Base-by-base conservation (phyloP, 768 basidiomycete genomes). In the Mycena pura region DNA sequence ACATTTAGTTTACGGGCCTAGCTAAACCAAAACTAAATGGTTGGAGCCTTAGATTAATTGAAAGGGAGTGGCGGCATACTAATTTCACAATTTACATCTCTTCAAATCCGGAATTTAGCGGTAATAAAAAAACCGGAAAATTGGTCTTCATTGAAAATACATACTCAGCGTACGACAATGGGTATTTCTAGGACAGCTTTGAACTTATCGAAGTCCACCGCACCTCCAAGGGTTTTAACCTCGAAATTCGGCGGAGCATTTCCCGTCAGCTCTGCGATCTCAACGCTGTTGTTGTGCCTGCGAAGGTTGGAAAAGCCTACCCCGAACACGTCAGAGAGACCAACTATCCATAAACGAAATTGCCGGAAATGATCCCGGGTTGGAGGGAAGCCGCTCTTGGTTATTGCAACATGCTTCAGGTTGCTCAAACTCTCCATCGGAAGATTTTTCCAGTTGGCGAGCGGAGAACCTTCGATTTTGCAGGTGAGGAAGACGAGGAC, bases 401-500 rank as follows among this genome's bases (percentile, higher is more conserved):
- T 36, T 36, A 36, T 36, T 9, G 34, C 34, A 17, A 17, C 17
- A 36, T 9, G 9, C 34, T 36, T 36, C 10, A 17, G 17, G 17
- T 9, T 9, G 17, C 34, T 36, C 34, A 36, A 36, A 17, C 17
- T 17, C 34, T 10, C 19, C 40, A 43, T 43, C 19, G 14, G 8
- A 21, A 13, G 21, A 21, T 43, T 14, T 43, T 21, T 43, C 40
- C 40, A 43, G 8, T 43, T 13, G 14, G 40, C 40, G 40, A 21
- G 40, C 9, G 40, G 40, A 21, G 19, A 21, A 13, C 21, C 40
- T 13, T 43, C 21, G 9, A 43, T 43, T 8, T 43, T 8, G 40
- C 40, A 43, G 14, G 21, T 21, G 8, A 43, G 21, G 40, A 43
- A 70, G 21, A n/a, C n/a, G n/a, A n/a, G n/a, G n/a, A n/a, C n/a